These are phyloP conservation scores for Agastache rugosa DNA, from an alignment of 257 asterid genomes.

Conservation along the genomic window DNA sequence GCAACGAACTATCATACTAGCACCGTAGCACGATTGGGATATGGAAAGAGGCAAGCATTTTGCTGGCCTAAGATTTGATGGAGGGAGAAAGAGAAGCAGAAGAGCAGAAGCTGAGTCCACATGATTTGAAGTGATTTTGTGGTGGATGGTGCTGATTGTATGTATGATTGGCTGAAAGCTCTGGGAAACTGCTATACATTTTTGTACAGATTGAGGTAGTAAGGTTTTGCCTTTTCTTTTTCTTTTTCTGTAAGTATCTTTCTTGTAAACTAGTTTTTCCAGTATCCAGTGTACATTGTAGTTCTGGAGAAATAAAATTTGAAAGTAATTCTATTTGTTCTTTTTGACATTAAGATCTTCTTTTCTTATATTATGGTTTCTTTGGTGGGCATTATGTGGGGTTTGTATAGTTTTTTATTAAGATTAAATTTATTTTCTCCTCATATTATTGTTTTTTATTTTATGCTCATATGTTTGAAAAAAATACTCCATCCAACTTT, in stretches of 20 bases:
- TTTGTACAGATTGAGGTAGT: constrained; percentile 38
- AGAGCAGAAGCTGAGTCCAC: neutral
- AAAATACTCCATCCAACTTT: no score
- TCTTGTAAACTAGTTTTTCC: constrained; percentile 23
- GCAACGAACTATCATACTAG: constrained; percentile 78
- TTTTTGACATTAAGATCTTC: constrained; percentile 18
- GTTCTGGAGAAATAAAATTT: neutral
- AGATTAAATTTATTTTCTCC: no score
- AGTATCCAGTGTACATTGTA: constrained; percentile 29
- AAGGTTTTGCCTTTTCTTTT: neutral
- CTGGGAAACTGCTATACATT: neutral
- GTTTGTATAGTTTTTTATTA: no score
- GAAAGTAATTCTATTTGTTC: neutral
- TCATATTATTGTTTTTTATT: no score
- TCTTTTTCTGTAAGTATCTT: constrained; percentile 4
- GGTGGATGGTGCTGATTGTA: neutral
- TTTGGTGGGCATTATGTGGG: no score
- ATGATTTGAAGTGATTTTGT: neutral
- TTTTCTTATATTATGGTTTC: neutral
- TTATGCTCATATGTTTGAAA: no score
- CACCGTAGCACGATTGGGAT: constrained; percentile 22
- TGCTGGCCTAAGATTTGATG: neutral
- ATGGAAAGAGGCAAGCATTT: neutral
- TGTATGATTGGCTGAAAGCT: constrained; percentile 9
- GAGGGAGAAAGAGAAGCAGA: neutral